Conservation (phyloP, 2,329 filamentous ascomycete species). For the Colletotrichum noveboracense region DNA sequence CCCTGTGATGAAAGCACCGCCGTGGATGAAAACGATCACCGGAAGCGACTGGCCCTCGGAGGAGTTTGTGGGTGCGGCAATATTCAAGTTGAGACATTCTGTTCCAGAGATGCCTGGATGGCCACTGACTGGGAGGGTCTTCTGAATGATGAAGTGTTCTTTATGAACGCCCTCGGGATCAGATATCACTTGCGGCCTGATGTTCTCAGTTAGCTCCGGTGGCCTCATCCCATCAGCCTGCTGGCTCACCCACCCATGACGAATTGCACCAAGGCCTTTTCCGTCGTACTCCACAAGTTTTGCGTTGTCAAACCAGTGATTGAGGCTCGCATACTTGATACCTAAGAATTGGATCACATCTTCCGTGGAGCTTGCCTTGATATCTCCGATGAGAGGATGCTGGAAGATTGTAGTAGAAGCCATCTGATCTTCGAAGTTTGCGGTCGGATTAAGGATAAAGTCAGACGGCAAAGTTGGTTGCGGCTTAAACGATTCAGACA, state of each 20-base stretch:
- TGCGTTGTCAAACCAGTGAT: slow-evolving; percentile 22
- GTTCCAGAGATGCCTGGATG: slow-evolving; percentile 47
- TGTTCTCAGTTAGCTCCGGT: not conserved
- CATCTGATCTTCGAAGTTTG: not conserved
- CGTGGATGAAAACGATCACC: slow-evolving; percentile 58
- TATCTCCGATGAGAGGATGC: slow-evolving; percentile 4
- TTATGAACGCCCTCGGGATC: slow-evolving; percentile 43
- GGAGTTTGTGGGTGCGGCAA: slow-evolving; percentile 44
- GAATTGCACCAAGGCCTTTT: slow-evolving; percentile 32
- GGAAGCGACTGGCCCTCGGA: slow-evolving; percentile 41
- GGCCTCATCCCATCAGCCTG: not conserved
- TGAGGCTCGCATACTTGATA: slow-evolving; percentile 26
- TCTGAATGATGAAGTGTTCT: slow-evolving; percentile 55
- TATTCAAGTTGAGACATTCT: slow-evolving; percentile 57
- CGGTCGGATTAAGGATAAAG: not conserved
- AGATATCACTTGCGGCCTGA: slow-evolving; percentile 41
- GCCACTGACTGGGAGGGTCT: slow-evolving; percentile 41
- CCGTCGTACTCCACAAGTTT: slow-evolving; percentile 9
- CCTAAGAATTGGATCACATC: slow-evolving; percentile 26
- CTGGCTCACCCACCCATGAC: slow-evolving; percentile 34
- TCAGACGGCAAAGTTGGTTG: not conserved
- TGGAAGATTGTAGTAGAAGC: not conserved
- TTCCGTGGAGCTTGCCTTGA: not conserved
- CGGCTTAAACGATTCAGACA: not conserved
- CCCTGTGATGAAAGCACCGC: slow-evolving; percentile 54